These are phyloP conservation scores for Taphrina confusa DNA, from an alignment of 1,139 yeast species.

Conservation along the genomic window DNA sequence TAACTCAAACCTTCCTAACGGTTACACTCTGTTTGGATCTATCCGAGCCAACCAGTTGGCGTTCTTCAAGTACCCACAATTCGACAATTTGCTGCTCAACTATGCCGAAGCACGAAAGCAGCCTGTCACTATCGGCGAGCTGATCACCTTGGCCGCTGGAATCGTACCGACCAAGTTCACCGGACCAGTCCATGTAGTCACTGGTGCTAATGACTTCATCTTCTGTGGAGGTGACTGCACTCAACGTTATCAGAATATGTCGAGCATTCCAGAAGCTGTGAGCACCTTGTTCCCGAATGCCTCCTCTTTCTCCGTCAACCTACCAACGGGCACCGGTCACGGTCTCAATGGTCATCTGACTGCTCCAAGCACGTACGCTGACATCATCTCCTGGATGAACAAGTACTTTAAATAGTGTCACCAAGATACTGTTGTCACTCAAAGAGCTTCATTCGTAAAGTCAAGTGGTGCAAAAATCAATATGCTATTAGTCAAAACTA, in stretches of 20 bases:
- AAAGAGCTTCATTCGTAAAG: too few species aligned
- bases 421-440: too few species aligned
- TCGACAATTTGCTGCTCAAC: slow-evolving; percentile 14
- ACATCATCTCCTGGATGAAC: slow-evolving; percentile 15
- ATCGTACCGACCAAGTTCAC: slow-evolving; percentile 19
- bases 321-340: slow-evolving; percentile 17
- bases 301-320: neutral
- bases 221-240: slow-evolving; percentile 32
- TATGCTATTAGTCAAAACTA: too few species aligned
- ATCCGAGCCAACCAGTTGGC: slow-evolving; percentile 15
- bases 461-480: too few species aligned
- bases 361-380: slow-evolving; percentile 8
- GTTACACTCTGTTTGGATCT: slow-evolving; percentile 2
- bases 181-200: slow-evolving; percentile 31
- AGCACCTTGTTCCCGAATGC: slow-evolving; percentile 12
- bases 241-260: neutral
- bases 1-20: slow-evolving; percentile 4
- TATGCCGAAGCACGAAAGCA: slow-evolving; percentile 29
- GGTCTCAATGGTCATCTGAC: slow-evolving; percentile 17
- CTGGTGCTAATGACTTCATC: slow-evolving; percentile 24
- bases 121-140: slow-evolving; percentile 29
- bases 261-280: slow-evolving; percentile 3
- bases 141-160: slow-evolving; percentile 22
- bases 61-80: slow-evolving; percentile 27
- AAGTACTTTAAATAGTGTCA: neutral